These are phyloP conservation scores for Pseudogymnoascus sp. DNA, from an alignment of 2,329 filamentous ascomycete species.

Conservation along the genomic window DNA sequence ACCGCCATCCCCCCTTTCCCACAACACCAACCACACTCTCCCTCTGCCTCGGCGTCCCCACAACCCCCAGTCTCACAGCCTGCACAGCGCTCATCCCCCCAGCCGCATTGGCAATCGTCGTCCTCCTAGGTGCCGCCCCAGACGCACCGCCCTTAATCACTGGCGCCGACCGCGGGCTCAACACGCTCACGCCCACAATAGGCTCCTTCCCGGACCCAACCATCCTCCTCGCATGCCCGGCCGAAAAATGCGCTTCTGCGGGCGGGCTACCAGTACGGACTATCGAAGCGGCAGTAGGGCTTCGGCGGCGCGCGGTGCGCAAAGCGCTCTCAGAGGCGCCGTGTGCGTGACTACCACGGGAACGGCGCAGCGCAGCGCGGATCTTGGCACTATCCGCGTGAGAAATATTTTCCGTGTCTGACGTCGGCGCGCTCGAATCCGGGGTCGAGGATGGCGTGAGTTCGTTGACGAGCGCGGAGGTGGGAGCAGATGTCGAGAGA, in stretches of 20 bases:
- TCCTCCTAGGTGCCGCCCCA: slow-evolving; percentile 17
- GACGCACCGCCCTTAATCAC: slow-evolving; percentile 39
- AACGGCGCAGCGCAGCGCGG: slow-evolving; percentile 24
- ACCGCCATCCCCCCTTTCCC: slow-evolving; percentile 26
- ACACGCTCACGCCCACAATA: slow-evolving; percentile 45
- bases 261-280: slow-evolving; percentile 43
- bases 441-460: slow-evolving; percentile 13
- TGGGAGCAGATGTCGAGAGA: slow-evolving; percentile 29
- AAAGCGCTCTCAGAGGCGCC: slow-evolving; percentile 16
- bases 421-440: slow-evolving; percentile 11
- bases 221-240: slow-evolving; percentile 58
- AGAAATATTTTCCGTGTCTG: slow-evolving; percentile 25
- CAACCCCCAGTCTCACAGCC: slow-evolving; percentile 19
- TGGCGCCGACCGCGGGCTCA: slow-evolving; percentile 52
- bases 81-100: slow-evolving; percentile 18
- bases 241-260: slow-evolving; percentile 52
- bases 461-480: slow-evolving; percentile 24
- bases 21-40: slow-evolving; percentile 23
- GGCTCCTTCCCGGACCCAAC: slow-evolving; percentile 51
- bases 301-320: slow-evolving; percentile 20
- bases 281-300: slow-evolving; percentile 40
- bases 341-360: slow-evolving; percentile 21
- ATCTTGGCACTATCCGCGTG: slow-evolving; percentile 25
- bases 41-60: slow-evolving; percentile 19
- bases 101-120: slow-evolving; percentile 23